Evolutionary conservation across 2,329 filamentous ascomycete species (phyloP), one percentile per base, ranked within the genome.

Genomic region (Rutstroemia sp.): DNA sequence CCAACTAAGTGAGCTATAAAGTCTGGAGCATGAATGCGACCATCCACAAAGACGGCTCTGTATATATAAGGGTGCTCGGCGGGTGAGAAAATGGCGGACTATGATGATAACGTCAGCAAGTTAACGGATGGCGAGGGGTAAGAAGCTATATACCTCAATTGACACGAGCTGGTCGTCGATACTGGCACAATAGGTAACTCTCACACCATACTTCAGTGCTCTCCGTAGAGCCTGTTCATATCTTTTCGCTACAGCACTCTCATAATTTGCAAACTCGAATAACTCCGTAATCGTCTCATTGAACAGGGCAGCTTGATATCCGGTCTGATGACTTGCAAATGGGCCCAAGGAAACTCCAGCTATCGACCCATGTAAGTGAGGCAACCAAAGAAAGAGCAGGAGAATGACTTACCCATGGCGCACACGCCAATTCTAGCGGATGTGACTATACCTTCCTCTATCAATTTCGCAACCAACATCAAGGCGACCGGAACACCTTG

Each of bases 91-190:
- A 94, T 83, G 16, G 92, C 91, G 2, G 92, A 96, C 83, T 77
- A 47, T 4, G 12, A 27, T 8, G 21, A 45, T 63, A 72, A 58
- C 12, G 30, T 34, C 3, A 34, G 30, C 4, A 70, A 45, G 23
- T n/a, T 48, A 21, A 23, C 5, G 25, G 30, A 27, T 12, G 23
- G 39, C 1, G 16, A 42, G 39, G n/a, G 39, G 16, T 21, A 21
- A 38, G 36, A 51, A n/a, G 17, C 25, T n/a, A 60, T 57, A 46
- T 65, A 88, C 87, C 77, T 96, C 92, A 68, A 99, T 77, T 4
- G 92, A 92, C 14, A 99, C 92, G 2, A 99, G 78, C 71, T 99
- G 94, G 71, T 99, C 94, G 69, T 99, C 94, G 51, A 99, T 95
- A 71, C 92, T 96, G 54, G 92, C 92, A 58, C 95, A 80, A 69